Base-by-base conservation (phyloP, 2,329 filamentous ascomycete species). In the Beauveria bassiana region DNA sequence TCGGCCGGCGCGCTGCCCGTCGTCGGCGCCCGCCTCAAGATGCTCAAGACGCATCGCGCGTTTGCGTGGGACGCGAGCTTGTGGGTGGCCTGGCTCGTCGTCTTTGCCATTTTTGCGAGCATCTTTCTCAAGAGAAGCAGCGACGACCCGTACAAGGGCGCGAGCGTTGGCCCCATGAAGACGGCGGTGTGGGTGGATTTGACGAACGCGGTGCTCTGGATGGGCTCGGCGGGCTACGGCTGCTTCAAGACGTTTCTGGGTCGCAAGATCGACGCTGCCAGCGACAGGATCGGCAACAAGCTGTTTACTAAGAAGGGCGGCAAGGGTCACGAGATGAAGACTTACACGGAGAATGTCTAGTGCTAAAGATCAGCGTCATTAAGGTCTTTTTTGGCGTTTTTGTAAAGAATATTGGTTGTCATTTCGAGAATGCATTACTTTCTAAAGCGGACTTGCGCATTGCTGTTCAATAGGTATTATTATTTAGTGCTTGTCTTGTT, bases 151-250 rank as follows among this genome's bases (percentile, higher is more conserved):
- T 80, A 79, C 71, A 74, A 80, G 70, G 77, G 76, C 34, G 72
- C 70, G 50, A 77, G 70, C 64, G 77, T 76, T 0, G 64, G 69
- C 4, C 57, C 70, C 7, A 91, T 91, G 89, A 87, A 88, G 74
- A 79, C 82, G 64, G 87, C 87, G 2, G 87, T 90, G 3, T 91
- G 87, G 86, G 74, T 91, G 28, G 87, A 91, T 70, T 70, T 91
- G 28, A 77, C 85, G 38, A 89, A 88, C 65, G 78, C 87, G 71
- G 61, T 87, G 24, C 72, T 92, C 49, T 92, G 89, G 88, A 72
- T 86, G 14, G 64, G 79, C 4, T 78, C 77, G 0, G 77, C 72
- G 6, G 67, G 67, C 6, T 80, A 79, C 43, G 78, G 78, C 31
- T 71, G 64, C 53, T 26, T 74, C 63, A 76, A 76, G 70, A 75